Conservation (phyloP, 306 rosid species). For the Vicia sativa region DNA sequence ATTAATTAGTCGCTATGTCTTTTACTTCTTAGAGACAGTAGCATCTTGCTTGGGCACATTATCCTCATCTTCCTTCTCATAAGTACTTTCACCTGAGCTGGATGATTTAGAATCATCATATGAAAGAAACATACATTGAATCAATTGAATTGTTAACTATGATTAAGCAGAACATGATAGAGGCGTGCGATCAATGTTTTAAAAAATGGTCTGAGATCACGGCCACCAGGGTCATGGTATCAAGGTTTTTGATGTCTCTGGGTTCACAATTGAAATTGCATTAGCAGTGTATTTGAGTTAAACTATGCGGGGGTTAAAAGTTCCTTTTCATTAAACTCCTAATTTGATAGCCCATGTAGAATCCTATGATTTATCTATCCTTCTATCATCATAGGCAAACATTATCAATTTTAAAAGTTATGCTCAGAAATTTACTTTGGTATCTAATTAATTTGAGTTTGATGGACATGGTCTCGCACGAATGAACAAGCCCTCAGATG, state of each 20-base stretch:
- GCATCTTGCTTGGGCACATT: background rate
- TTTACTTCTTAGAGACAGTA: background rate
- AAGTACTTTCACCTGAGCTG: background rate
- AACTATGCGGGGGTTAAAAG: conserved; percentile 9
- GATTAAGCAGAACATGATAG: background rate
- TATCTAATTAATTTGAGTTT: background rate
- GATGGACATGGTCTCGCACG: background rate
- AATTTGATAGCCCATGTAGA: conserved; percentile 16
- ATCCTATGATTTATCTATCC: background rate
- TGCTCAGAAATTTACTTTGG: conserved; percentile 32
- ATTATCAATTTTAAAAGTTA: background rate
- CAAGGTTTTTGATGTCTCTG: background rate
- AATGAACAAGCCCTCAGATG: background rate
- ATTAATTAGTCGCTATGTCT: background rate
- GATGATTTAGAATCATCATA: background rate
- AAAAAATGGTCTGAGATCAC: too few relatives aligned
- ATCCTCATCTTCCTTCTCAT: conserved; percentile 1
- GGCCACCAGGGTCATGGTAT: too few relatives aligned
- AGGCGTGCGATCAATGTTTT: background rate
- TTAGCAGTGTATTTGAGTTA: background rate
- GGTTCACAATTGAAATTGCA: background rate
- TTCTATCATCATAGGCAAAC: background rate
- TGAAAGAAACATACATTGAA: conserved; percentile 29
- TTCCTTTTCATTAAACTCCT: background rate
- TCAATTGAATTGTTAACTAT: conserved; percentile 6